Conservation (phyloP, 139 green algal species). For the Chlamydomonas asymmetrica region DNA sequence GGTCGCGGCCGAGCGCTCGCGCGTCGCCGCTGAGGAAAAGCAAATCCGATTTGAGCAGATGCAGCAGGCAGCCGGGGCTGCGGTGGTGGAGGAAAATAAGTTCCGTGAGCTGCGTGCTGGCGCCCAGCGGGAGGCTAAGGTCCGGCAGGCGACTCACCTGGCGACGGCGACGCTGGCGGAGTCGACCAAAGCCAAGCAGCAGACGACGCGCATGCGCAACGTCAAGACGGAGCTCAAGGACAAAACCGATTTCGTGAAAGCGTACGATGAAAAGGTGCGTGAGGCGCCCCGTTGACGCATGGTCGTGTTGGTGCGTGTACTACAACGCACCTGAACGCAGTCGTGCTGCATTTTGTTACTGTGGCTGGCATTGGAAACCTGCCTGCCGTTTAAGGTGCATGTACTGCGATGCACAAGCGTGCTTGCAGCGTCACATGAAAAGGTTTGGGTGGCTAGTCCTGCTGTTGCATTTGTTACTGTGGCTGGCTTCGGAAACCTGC, state of each 20-base stretch:
- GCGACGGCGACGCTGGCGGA: slow-evolving; percentile 27
- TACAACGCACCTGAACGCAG: not conserved
- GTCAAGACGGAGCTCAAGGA: slow-evolving; percentile 49
- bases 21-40: slow-evolving; percentile 55
- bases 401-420: slow-evolving; percentile 1
- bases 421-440: not conserved
- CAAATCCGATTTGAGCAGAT: slow-evolving; percentile 59
- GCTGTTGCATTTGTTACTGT: not conserved
- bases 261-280: slow-evolving; percentile 52
- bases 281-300: no score
- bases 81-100: slow-evolving; percentile 49
- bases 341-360: no score
- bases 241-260: slow-evolving; percentile 43
- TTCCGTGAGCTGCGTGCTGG: slow-evolving; percentile 44
- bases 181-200: slow-evolving; percentile 53
- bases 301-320: no score
- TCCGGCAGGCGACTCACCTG: slow-evolving; percentile 33
- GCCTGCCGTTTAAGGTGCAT: no score
- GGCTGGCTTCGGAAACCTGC: no score
- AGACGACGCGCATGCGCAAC: slow-evolving; percentile 63
- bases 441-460: not conserved
- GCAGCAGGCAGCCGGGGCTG: slow-evolving; percentile 48
- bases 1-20: slow-evolving; percentile 43
- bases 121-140: slow-evolving; percentile 33
- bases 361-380: no score